Percentiles rank a stretch among this genome's conserved stretches.
These are phyloP conservation scores for Chionographis japonica DNA, from an alignment of 106 monocot species.

Conservation along the genomic window DNA sequence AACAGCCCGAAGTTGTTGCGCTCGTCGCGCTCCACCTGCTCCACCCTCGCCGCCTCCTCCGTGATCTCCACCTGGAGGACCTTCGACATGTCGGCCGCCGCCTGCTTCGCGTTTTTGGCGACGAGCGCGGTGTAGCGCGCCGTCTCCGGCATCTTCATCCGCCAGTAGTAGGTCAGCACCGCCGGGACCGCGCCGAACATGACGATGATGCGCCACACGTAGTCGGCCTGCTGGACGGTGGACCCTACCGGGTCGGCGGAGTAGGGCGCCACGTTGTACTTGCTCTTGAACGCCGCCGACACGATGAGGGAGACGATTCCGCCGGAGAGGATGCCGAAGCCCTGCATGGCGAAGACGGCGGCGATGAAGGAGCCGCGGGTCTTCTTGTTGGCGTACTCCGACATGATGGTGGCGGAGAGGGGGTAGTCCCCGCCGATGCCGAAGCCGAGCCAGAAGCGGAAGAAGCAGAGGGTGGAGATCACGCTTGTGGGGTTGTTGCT, in stretches of 20 bases:
- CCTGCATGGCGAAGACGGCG: constrained; percentile 71
- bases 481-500: constrained; percentile 13
- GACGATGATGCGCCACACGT: constrained; percentile 34
- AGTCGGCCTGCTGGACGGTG: constrained; percentile 24
- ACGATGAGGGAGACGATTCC: constrained; percentile 35
- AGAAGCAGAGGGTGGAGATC: constrained; percentile 58
- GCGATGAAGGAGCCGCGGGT: constrained; percentile 62
- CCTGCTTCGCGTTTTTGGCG: constrained; percentile 32
- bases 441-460: constrained; percentile 72
- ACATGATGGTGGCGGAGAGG: constrained; percentile 72
- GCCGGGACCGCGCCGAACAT: constrained; percentile 41
- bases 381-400: constrained; percentile 61
- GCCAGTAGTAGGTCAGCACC: constrained; percentile 36
- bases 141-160: constrained; percentile 45
- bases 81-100: constrained; percentile 34
- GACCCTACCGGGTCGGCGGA: constrained; percentile 10
- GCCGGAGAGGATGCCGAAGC: constrained; percentile 53
- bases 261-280: constrained; percentile 18
- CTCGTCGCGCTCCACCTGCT: background rate
- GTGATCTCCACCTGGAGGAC: constrained; percentile 30
- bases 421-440: constrained; percentile 73
- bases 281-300: constrained; percentile 20
- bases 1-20: constrained; percentile 24
- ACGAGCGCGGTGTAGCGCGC: constrained; percentile 40
- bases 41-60: constrained; percentile 16